Percentiles rank a stretch among this genome's conserved stretches.
phyloP scores from a whole-genome alignment of 139 green algal species.

The Picochlorum sp. region DNA sequence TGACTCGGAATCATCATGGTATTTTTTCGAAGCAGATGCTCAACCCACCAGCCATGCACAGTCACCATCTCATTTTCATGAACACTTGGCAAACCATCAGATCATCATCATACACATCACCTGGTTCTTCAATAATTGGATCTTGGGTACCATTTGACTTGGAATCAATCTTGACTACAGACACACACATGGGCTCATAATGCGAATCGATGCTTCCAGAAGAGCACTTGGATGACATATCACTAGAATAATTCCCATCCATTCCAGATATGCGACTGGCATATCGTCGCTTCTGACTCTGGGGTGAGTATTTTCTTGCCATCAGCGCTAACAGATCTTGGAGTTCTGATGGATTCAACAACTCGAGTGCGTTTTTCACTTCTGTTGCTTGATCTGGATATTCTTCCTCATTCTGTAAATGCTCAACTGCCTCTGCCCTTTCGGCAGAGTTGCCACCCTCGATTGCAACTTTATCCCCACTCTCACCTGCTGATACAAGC shows the following conservation, averaged over 20 bases:
- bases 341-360: constrained; percentile 6
- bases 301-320: constrained; percentile 5
- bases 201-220: not conserved
- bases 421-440: not conserved
- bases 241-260: not conserved
- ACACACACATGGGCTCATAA: constrained; percentile 8
- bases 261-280: not conserved
- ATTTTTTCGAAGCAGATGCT: constrained; percentile 37
- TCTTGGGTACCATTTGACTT: not conserved
- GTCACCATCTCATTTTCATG: constrained; percentile 30
- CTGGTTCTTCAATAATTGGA: constrained; percentile 5
- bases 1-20: not conserved
- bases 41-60: constrained; percentile 49
- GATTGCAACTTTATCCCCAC: not conserved
- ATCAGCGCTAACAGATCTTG: constrained; percentile 12
- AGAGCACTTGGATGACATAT: not conserved
- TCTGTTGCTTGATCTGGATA: not conserved
- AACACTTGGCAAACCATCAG: constrained; percentile 1
- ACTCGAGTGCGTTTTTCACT: not conserved
- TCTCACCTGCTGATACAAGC: not conserved
- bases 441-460: not conserved
- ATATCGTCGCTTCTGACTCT: constrained; percentile 1
- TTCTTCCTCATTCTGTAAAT: constrained; percentile 1
- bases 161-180: not conserved
- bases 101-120: not conserved